Percentiles rank a stretch among this genome's conserved stretches.
Conservation (phyloP, 257 asterid genomes). For the Paraleonurus japonicus region DNA sequence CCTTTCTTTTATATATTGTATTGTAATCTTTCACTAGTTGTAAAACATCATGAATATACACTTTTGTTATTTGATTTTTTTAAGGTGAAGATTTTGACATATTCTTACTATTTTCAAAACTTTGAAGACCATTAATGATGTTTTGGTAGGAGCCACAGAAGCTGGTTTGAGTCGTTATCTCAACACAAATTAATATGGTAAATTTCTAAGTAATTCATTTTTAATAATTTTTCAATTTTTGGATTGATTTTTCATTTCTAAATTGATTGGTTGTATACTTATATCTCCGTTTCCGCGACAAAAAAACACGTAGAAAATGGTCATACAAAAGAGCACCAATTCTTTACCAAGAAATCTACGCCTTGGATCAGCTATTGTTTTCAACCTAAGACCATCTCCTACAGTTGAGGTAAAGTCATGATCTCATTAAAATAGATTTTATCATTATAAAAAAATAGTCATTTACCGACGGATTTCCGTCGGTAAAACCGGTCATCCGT, state of each 20-base stretch:
- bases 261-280: background rate
- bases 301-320: slow-evolving; percentile 11
- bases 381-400: slow-evolving; percentile 41
- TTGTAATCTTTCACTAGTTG: too few relatives aligned
- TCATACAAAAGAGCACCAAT: slow-evolving; percentile 5
- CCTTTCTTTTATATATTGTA: too few relatives aligned
- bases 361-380: slow-evolving; percentile 36
- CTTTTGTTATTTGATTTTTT: background rate
- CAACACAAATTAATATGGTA: slow-evolving; percentile 41
- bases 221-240: too few relatives aligned
- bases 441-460: too few relatives aligned
- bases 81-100: background rate
- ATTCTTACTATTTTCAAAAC: background rate
- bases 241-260: background rate
- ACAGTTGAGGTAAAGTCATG: slow-evolving; percentile 34
- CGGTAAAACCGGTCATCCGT: too few relatives aligned
- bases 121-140: slow-evolving; percentile 43
- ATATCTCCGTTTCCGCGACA: background rate
- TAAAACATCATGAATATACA: too few relatives aligned
- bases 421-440: too few relatives aligned
- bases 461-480: too few relatives aligned
- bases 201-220: background rate
- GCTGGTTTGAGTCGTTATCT: slow-evolving; percentile 47
- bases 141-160: slow-evolving; percentile 39
- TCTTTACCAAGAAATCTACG: slow-evolving; percentile 32